These are phyloP conservation scores for Pseudonectria foliicola DNA, from an alignment of 2,329 filamentous ascomycete genomes.

Conservation along the genomic window DNA sequence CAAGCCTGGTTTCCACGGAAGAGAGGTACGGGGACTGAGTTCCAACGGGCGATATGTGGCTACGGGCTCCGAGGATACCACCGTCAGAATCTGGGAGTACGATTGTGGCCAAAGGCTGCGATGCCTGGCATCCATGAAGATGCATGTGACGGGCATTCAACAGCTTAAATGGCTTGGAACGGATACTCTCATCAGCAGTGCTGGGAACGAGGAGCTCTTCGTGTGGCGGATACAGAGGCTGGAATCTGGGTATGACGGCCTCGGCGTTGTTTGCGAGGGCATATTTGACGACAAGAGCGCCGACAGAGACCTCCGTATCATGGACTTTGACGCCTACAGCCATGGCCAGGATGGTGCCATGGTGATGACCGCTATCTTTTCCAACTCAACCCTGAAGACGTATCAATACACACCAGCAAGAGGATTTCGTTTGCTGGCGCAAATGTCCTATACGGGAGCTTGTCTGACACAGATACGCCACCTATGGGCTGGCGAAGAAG, in stretches of 20 bases:
- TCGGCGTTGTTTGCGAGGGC: slow-evolving; percentile 52
- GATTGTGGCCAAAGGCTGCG: slow-evolving; percentile 21
- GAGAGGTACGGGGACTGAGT: slow-evolving; percentile 63
- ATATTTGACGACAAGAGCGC: slow-evolving; percentile 42
- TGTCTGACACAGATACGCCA: slow-evolving; percentile 64
- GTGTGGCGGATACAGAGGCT: slow-evolving; percentile 64
- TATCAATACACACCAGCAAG: slow-evolving; percentile 40
- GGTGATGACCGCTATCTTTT: slow-evolving; percentile 66
- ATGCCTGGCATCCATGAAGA: slow-evolving; percentile 61
- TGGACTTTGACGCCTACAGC: slow-evolving; percentile 59
- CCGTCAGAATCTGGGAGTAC: slow-evolving; percentile 65
- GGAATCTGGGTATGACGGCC: slow-evolving; percentile 39
- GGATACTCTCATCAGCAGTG: slow-evolving; percentile 73
- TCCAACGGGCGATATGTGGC: slow-evolving; percentile 37
- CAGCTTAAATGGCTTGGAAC: slow-evolving; percentile 68
- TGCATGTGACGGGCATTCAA: slow-evolving; percentile 80
- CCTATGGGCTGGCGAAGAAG: slow-evolving; percentile 24
- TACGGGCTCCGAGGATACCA: slow-evolving; percentile 68
- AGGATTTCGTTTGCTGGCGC: slow-evolving; percentile 44
- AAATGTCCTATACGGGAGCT: slow-evolving; percentile 58
- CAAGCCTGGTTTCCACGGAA: slow-evolving; percentile 69
- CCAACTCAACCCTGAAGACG: slow-evolving; percentile 70
- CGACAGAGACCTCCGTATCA: slow-evolving; percentile 67
- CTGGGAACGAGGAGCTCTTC: slow-evolving; percentile 82
- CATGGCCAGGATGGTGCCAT: slow-evolving; percentile 30